phyloP scores from a whole-genome alignment of 192 early-diverging fungal genomes.

The Rhizophagus clarus region DNA sequence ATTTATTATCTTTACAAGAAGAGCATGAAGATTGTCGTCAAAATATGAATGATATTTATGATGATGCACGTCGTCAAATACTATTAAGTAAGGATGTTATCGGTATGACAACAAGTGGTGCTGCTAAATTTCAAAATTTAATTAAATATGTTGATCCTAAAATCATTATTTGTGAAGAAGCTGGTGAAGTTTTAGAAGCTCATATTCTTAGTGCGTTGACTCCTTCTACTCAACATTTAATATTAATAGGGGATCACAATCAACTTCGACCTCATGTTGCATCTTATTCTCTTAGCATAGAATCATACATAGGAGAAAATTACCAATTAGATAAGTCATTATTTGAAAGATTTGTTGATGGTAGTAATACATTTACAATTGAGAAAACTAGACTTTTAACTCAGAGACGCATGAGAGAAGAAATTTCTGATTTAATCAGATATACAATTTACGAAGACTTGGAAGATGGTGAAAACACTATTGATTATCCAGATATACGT shows the following conservation, averaged over 20 bases:
- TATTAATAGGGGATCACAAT: constrained; percentile 52
- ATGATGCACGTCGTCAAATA: constrained; percentile 37
- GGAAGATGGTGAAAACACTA: constrained; percentile 38
- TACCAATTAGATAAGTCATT: too few relatives aligned
- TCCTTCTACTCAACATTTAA: constrained; percentile 55
- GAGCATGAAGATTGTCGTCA: neutral
- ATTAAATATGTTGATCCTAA: constrained; percentile 37
- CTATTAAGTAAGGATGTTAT: constrained; percentile 44
- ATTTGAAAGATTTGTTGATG: neutral
- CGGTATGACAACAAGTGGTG: constrained; percentile 63
- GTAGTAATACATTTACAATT: neutral
- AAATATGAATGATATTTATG: constrained; percentile 33
- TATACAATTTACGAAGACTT: neutral
- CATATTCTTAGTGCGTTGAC: constrained; percentile 38
- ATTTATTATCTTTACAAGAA: constrained; percentile 22
- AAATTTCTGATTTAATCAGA: too few relatives aligned
- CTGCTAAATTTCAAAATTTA: constrained; percentile 51
- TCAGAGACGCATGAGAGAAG: too few relatives aligned
- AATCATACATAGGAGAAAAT: constrained; percentile 39
- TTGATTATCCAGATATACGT: constrained; percentile 38
- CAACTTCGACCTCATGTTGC: too few relatives aligned
- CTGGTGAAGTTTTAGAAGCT: constrained; percentile 59
- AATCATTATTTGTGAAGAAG: constrained; percentile 40
- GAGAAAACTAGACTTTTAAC: too few relatives aligned
- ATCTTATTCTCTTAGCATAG: constrained; percentile 29